phyloP scores from a whole-genome alignment of 2,329 filamentous ascomycete genomes.

The Diaporthe sp. region DNA sequence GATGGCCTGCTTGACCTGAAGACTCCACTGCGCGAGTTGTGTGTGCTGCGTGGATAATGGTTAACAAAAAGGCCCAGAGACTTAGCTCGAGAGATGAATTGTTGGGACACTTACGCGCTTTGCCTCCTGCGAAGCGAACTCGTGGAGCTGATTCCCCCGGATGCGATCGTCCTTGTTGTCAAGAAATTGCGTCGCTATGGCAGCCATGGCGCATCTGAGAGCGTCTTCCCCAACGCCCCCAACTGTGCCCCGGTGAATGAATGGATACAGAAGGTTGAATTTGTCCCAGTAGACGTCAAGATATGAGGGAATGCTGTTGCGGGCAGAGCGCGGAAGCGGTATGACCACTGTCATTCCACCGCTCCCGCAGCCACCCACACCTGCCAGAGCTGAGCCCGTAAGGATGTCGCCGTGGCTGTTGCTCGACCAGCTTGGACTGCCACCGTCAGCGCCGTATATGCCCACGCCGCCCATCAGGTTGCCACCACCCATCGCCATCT shows the following conservation, averaged over 20 bases:
- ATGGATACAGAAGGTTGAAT: constrained; percentile 63
- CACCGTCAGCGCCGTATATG: constrained; percentile 11
- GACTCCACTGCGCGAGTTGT: constrained; percentile 63
- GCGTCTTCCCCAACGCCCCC: constrained; percentile 60
- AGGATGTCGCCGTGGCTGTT: constrained; percentile 47
- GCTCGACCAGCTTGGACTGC: constrained; percentile 35
- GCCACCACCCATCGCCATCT: constrained; percentile 50
- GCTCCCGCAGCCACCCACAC: constrained; percentile 43
- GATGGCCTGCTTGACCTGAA: constrained; percentile 67
- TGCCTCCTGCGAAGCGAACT: constrained; percentile 64
- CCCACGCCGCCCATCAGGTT: constrained; percentile 21
- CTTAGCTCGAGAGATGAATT: background rate
- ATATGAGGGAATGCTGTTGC: constrained; percentile 63
- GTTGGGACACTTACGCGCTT: constrained; percentile 60
- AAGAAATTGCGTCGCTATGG: constrained; percentile 67
- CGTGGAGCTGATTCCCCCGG: constrained; percentile 65
- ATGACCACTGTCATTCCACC: constrained; percentile 48
- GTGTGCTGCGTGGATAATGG: constrained; percentile 34
- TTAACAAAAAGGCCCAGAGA: too few relatives aligned
- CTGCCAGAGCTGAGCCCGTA: constrained; percentile 51
- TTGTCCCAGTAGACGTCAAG: constrained; percentile 68
- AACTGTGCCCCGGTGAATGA: constrained; percentile 64
- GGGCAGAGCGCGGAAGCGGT: constrained; percentile 53
- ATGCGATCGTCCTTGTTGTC: constrained; percentile 63
- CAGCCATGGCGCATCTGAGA: constrained; percentile 69